A percentile compares a stretch with the other conserved stretches of the same genome.
Conservation (phyloP, 805 yeast species). For the Sugiyamaella lignohabitans region DNA sequence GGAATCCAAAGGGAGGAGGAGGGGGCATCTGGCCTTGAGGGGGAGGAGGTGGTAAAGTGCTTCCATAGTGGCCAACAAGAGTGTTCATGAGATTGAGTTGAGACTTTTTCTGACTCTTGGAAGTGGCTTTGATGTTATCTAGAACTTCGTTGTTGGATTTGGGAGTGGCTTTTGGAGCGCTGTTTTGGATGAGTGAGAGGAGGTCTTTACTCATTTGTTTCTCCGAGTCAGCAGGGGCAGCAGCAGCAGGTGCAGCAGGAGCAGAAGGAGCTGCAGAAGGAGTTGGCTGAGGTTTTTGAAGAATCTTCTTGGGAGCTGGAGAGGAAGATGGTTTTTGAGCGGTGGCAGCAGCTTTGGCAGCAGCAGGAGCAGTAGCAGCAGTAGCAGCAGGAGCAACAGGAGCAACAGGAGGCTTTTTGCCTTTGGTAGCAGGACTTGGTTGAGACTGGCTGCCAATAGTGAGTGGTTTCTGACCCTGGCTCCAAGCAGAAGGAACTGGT, state of each 20-base stretch:
- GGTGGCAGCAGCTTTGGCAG: neutral
- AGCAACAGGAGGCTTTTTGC: neutral
- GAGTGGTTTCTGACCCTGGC: neutral
- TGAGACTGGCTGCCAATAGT: neutral
- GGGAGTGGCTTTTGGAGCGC: conserved; percentile 2
- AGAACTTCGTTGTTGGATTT: conserved; percentile 16
- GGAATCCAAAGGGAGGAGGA: conserved; percentile 17
- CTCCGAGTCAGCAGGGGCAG: neutral
- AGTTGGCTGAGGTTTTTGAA: neutral
- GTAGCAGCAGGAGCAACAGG: neutral
- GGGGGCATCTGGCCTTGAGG: conserved; percentile 8
- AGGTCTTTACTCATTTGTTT: conserved; percentile 23
- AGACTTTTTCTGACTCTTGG: conserved; percentile 14
- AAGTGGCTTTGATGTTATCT: conserved; percentile 14
- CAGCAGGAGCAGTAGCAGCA: neutral
- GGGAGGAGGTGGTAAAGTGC: conserved; percentile 16
- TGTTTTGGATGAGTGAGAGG: conserved; percentile 15
- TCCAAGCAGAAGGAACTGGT: neutral
- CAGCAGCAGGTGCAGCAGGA: neutral
- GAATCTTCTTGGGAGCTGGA: neutral
- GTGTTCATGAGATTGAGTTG: conserved; percentile 19
- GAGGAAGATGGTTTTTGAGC: neutral
- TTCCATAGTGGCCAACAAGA: conserved; percentile 16
- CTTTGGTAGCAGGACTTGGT: neutral
- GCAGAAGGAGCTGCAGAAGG: neutral